Base-by-base conservation (phyloP, 2,329 filamentous ascomycete species). In the Torrubiella hemipterigena region DNA sequence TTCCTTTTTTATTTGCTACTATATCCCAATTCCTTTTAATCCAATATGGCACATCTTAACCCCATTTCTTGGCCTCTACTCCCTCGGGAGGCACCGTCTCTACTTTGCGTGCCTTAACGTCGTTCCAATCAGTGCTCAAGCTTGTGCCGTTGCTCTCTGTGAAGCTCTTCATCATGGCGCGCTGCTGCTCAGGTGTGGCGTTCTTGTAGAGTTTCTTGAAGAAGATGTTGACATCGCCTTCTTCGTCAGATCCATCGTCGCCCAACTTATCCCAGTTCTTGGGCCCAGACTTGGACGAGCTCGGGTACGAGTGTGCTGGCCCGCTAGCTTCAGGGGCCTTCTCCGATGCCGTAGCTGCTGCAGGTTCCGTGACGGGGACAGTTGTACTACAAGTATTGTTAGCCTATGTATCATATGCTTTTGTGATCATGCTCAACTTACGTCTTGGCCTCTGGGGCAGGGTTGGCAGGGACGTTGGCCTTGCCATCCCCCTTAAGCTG, bases 101-200 rank as follows among this genome's bases (percentile, higher is more conserved):
- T 17, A 95, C 81, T 16, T 60, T 79, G 13, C 73, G 74, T 39
- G 66, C 70, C 30, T 73, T 72, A 14, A 95, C 89, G 38, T 93
- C 81, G 8, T 61, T 58, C 91, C 91, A 98, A 51, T 89, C 85
- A 0, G 91, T 98, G 55, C 85, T 95, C 30, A 98, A 61, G 3
- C 82, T 73, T 0, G 91, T 98, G 5, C 91, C 91, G 44, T 93
- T 91, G 55, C 87, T 95, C 65, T 98, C 89, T 11, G 76, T 68
- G 48, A 84, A 96, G 50, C 84, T 93, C 72, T 98, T 98, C 75
- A 93, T 84, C 91, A 98, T 98, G 7, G 91, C 91, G 3, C 86
- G 75, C 49, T 77, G 76, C 36, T 84, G 83, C 44, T 98, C 89
- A 0, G 78, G 73, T 29, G 80, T 76, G 0, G 84, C 77, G 21